These are phyloP conservation scores for Penicillium atrosanguineum DNA, from an alignment of 495 filamentous ascomycete species.

Conservation along the genomic window DNA sequence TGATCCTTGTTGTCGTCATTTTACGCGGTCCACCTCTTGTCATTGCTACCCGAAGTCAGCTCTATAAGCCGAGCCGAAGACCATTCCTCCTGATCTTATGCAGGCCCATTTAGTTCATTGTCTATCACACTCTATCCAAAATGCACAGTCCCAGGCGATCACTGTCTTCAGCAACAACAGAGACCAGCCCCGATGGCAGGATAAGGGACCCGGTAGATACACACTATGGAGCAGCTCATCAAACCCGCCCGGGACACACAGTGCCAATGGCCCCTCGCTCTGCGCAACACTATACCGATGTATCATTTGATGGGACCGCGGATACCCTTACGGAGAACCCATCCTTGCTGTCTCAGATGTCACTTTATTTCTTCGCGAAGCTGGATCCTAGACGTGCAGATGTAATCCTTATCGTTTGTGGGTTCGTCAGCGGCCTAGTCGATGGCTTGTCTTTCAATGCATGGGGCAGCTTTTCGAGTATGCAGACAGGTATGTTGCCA, in stretches of 20 bases:
- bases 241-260: background rate
- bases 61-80: background rate
- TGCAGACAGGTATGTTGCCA: slow-evolving; percentile 51
- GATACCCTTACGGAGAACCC: background rate
- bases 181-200: background rate
- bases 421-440: slow-evolving; percentile 38
- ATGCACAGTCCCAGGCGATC: slow-evolving; percentile 1
- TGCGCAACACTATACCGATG: background rate
- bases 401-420: slow-evolving; percentile 35
- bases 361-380: slow-evolving; percentile 5
- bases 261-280: background rate
- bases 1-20: slow-evolving; percentile 9
- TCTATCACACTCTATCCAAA: background rate
- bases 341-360: background rate
- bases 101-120: background rate
- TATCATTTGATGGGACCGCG: background rate
- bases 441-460: slow-evolving; percentile 44
- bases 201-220: background rate
- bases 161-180: slow-evolving; percentile 6
- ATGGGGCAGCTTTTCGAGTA: slow-evolving; percentile 56
- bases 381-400: slow-evolving; percentile 31
- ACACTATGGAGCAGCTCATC: background rate
- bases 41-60: background rate
- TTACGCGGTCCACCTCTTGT: background rate
- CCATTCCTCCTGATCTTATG: background rate